Evolutionary conservation across 2,329 filamentous ascomycete species (phyloP), one percentile per base, ranked within the genome.

Genomic region (Fusarium virguliforme): DNA sequence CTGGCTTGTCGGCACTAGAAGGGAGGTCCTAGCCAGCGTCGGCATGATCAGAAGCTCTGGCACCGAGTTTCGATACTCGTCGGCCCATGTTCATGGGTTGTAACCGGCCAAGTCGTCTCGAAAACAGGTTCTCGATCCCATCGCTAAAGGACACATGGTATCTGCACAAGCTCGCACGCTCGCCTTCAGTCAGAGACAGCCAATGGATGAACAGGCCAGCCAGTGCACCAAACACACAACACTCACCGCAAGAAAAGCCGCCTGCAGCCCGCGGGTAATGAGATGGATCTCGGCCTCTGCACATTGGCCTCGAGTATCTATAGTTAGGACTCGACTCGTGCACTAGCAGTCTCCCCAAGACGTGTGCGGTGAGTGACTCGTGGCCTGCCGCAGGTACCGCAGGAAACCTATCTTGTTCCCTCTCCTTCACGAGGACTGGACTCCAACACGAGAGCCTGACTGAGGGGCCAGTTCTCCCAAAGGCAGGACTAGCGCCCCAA

Each of bases 321-420:
- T 24, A 57, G n/a, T 26, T 58, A 30, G 43, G 56, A 51, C 38
- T 26, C 15, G 22, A 32, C 28, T 58, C 40, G 40, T 58, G 55
- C 30, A 34, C 55, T 48, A 48, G 38, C 26, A 48, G 26, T 10
- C 6, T 34, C 38, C 32, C 28, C 34, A 37, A 54, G 43, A 32
- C 30, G 32, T n/a, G 37, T 60, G 48, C 40, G 24, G 51, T 61
- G 53, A 58, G 41, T 37, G 53, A 50, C 50, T 56, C 10, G 34
- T 38, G 30, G 28, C 48, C 56, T 65, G 35, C 64, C 60, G 64
- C 40, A 71, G 46, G 46, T 53, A 65, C 30, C 38, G 53, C 40
- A 50, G 18, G 55, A 56, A 32, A 26, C 53, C n/a, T 28, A 12
- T 15, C 18, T 22, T 30, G 24, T 30, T 40, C 15, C 18, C 18